phyloP scores from a whole-genome alignment of 208 protist species.

The Trypanosoma lewisi region DNA sequence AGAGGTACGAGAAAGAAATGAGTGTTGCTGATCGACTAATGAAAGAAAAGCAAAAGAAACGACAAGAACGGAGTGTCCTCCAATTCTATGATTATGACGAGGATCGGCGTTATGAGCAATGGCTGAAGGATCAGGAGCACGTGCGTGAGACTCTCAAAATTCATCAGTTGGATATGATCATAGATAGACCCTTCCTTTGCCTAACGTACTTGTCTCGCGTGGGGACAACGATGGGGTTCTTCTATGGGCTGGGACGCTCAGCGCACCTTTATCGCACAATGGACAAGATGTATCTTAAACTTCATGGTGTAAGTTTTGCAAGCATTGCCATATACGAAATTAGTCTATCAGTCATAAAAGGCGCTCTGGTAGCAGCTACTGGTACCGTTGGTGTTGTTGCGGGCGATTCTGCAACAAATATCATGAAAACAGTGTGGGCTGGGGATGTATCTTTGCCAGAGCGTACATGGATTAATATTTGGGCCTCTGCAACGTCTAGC shows the following conservation, averaged over 20 bases:
- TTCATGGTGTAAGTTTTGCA: constrained; percentile 72
- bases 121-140: constrained; percentile 57
- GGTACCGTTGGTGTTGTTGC: constrained; percentile 45
- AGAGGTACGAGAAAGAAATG: constrained; percentile 57
- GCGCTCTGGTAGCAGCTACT: constrained; percentile 40
- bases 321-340: constrained; percentile 69
- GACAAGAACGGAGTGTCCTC: constrained; percentile 23
- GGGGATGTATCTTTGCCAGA: constrained; percentile 51
- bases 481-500: constrained; percentile 28
- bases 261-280: constrained; percentile 85
- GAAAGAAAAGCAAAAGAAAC: constrained; percentile 32
- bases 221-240: constrained; percentile 65
- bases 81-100: constrained; percentile 73
- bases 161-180: constrained; percentile 77
- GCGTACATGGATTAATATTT: constrained; percentile 63
- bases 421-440: constrained; percentile 21
- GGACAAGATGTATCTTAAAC: constrained; percentile 86
- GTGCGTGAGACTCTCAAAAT: constrained; percentile 62
- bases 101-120: constrained; percentile 75
- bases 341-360: constrained; percentile 58
- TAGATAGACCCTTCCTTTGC: constrained; percentile 51
- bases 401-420: constrained; percentile 47
- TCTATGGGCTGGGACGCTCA: constrained; percentile 75
- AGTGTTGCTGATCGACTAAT: constrained; percentile 50
- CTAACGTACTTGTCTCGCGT: constrained; percentile 66